Conservation (phyloP, 805 yeast genomes). For the Candida methanosorbosa region DNA sequence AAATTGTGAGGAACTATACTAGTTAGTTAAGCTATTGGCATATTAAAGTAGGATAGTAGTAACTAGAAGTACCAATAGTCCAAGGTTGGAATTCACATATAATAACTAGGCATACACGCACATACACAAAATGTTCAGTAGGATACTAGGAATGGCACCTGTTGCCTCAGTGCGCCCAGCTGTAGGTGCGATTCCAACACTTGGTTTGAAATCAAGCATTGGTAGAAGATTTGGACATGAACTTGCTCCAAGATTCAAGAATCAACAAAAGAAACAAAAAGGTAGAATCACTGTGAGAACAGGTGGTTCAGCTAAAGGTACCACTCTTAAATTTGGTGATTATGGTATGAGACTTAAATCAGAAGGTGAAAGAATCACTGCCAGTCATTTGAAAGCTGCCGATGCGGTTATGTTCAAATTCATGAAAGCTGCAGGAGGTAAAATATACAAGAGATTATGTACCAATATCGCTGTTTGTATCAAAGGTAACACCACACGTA, state of each 20-base stretch:
- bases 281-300: constrained; percentile 92
- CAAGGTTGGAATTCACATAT: no score
- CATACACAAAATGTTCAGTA: background rate
- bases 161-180: no score
- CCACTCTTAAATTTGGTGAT: constrained; percentile 69
- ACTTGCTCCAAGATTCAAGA: constrained; percentile 66
- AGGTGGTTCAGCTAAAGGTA: constrained; percentile 91
- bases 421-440: constrained; percentile 70
- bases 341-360: constrained; percentile 82
- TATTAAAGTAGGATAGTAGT: no score
- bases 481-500: constrained; percentile 97
- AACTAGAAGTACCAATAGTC: no score
- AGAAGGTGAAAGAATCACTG: constrained; percentile 81
- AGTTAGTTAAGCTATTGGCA: no score
- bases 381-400: constrained; percentile 85
- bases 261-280: constrained; percentile 71
- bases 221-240: constrained; percentile 51
- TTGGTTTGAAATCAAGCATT: constrained; percentile 5
- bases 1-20: no score
- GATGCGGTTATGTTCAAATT: constrained; percentile 79
- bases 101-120: no score
- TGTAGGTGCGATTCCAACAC: background rate
- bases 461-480: constrained; percentile 87
- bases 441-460: constrained; percentile 69
- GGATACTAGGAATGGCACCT: background rate